Evolutionary conservation across 179 eudicot species (phyloP), one percentile per base, ranked within the genome.

Genomic region (Heliamphora pulchella): DNA sequence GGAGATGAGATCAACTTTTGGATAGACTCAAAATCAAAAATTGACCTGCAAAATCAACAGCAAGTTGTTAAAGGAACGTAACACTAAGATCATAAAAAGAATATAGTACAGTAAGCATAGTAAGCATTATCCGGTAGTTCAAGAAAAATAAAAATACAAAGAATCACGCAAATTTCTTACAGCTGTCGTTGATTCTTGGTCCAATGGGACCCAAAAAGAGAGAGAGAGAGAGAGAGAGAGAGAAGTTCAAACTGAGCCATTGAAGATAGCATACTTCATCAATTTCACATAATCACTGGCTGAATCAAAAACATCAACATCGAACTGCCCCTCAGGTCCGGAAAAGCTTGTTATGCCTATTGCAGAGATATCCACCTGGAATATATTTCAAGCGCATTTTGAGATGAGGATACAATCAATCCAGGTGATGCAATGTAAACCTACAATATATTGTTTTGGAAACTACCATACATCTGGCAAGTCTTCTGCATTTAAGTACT

Each of bases 261-360:
- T 53, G 57, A 69, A 76, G 83, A 79, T 43, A 54, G 74, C 86
- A 82, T 92, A 96, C 99, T 94, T 96, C 99, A 96, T 92, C 88
- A 96, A 82, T 81, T 88, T 87, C 85, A 91, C 91, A 84, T 94
- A 96, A 51, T 94, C 97, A 78, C 89, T 93, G 57, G 99, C 89
- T 74, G 98, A 84, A 89, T 96, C 98, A 84, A 96, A 96, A 80
- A 96, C 92, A 80, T 96, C 98, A 84, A 96, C 97, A 67, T 96
- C 96, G 80, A 96, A 96, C 80, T 84, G 88, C 64, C 98, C 99
- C 68, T 91, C 91, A 55, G 99, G 97, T 39, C 99, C 98, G 11
- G 86, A 63, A 86, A 92, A 94, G 88, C 85, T 92, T 79, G 89
- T 80, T 43, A 86, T 77, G 65, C 94, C 98, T 66, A 86, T 68